Conservation (phyloP, 148 eudicot genomes). For the Persicaria maculosa region DNA sequence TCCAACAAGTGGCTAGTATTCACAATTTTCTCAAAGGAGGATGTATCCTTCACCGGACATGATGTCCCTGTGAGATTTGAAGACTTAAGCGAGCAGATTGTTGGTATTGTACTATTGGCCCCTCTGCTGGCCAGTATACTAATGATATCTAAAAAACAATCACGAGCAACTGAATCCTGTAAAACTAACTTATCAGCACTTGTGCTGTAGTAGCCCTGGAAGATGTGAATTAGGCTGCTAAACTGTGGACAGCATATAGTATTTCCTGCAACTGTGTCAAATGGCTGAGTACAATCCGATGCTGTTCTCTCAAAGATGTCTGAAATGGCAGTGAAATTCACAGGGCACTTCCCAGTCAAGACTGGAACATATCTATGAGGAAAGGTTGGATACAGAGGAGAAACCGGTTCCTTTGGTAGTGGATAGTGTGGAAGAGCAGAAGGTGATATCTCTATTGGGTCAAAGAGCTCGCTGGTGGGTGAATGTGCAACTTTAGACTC, state of each 20-base stretch:
- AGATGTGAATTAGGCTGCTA: constrained; percentile 69
- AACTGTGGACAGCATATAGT: constrained; percentile 94
- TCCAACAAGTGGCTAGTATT: constrained; percentile 81
- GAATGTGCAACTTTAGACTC: constrained; percentile 41
- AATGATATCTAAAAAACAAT: constrained; percentile 79
- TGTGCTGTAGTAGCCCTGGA: constrained; percentile 66
- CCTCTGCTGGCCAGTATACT: constrained; percentile 80
- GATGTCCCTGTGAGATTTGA: constrained; percentile 83
- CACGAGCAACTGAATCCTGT: constrained; percentile 49
- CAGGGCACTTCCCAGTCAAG: constrained; percentile 87
- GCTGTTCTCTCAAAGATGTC: constrained; percentile 77
- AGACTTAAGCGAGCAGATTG: constrained; percentile 67
- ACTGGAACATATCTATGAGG: constrained; percentile 72
- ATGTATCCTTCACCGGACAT: constrained; percentile 74
- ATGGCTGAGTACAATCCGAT: constrained; percentile 65
- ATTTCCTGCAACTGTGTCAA: constrained; percentile 67
- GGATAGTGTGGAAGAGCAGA: constrained; percentile 72
- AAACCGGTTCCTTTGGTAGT: constrained; percentile 39
- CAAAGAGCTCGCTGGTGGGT: constrained; percentile 47
- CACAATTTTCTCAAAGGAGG: constrained; percentile 59
- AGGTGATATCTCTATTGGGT: constrained; percentile 87
- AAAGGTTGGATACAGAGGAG: constrained; percentile 77
- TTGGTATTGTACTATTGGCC: constrained; percentile 62
- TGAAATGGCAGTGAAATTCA: constrained; percentile 80
- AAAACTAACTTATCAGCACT: constrained; percentile 58